Percentiles rank a stretch among this genome's conserved stretches.
These are phyloP conservation scores for Xylaria grammica DNA, from an alignment of 495 filamentous ascomycete genomes.

Conservation along the genomic window DNA sequence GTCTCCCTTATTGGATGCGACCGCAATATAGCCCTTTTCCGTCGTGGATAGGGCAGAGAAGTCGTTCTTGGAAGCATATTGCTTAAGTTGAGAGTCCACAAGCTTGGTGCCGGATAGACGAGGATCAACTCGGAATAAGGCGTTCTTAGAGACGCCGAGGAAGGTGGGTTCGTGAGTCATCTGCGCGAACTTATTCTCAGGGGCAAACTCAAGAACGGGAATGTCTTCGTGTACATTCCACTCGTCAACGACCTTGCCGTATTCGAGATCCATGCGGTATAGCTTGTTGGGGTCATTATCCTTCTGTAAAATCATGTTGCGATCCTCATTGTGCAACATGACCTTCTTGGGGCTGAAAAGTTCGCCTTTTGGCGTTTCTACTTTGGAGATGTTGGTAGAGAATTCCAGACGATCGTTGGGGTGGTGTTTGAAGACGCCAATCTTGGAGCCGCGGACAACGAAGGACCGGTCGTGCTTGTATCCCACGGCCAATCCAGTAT, in stretches of 20 bases:
- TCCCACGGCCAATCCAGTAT: constrained; percentile 95
- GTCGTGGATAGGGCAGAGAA: constrained; percentile 95
- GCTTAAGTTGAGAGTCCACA: constrained; percentile 89
- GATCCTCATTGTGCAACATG: constrained; percentile 94
- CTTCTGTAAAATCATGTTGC: constrained; percentile 91
- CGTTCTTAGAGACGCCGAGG: constrained; percentile 87
- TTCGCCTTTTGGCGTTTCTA: constrained; percentile 85
- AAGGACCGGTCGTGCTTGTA: constrained; percentile 98
- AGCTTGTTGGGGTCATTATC: constrained; percentile 82
- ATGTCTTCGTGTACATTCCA: constrained; percentile 99
- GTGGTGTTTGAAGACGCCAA: constrained; percentile 98
- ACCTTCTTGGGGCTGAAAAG: constrained; percentile 95
- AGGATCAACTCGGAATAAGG: constrained; percentile 92
- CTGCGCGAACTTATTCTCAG: constrained; percentile 97
- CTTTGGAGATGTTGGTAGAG: constrained; percentile 96
- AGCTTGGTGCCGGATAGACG: constrained; percentile 90
- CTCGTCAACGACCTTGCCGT: constrained; percentile 98
- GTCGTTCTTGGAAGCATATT: constrained; percentile 94
- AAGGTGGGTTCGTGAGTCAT: constrained; percentile 96
- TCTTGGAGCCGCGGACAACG: constrained; percentile 94
- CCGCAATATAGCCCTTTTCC: constrained; percentile 93
- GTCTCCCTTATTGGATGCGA: constrained; percentile 96
- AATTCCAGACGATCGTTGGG: constrained; percentile 92
- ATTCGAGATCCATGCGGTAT: constrained; percentile 98
- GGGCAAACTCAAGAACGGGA: constrained; percentile 84